Conservation (phyloP, 202 grass and related monocot species). For the Zoysia matrella region DNA sequence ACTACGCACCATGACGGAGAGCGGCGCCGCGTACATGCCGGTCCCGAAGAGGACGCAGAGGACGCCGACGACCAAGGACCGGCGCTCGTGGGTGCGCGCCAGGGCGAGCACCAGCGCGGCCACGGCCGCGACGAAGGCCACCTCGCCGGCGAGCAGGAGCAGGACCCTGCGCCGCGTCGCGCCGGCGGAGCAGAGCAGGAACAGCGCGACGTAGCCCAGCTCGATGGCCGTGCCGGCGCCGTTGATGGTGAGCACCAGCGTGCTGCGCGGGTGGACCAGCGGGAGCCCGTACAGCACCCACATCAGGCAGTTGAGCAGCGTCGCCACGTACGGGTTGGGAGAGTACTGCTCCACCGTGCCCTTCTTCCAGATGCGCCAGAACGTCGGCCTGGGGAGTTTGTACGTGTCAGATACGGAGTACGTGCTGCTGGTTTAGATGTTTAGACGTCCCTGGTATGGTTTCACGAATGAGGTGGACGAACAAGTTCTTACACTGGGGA, state of each 20-base stretch:
- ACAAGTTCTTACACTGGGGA: slow-evolving; percentile 71
- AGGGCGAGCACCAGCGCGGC: slow-evolving; percentile 56
- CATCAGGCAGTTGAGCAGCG: slow-evolving; percentile 98
- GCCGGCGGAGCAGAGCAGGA: slow-evolving; percentile 69
- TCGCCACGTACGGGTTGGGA: slow-evolving; percentile 73
- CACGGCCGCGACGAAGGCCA: slow-evolving; percentile 55
- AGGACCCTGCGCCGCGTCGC: slow-evolving; percentile 52
- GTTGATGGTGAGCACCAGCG: slow-evolving; percentile 64
- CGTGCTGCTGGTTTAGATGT: not conserved
- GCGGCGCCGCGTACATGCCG: slow-evolving; percentile 45
- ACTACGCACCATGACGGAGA: slow-evolving; percentile 82
- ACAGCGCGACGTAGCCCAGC: slow-evolving; percentile 72
- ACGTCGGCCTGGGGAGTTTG: slow-evolving; percentile 68
- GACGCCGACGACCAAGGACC: slow-evolving; percentile 79
- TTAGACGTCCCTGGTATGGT: not conserved
- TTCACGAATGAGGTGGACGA: not conserved
- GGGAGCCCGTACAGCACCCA: slow-evolving; percentile 92
- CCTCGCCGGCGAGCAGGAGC: slow-evolving; percentile 53
- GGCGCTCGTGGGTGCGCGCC: slow-evolving; percentile 53
- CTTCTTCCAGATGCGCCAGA: slow-evolving; percentile 79
- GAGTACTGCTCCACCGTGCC: slow-evolving; percentile 86
- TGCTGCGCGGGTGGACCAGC: slow-evolving; percentile 80
- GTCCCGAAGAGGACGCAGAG: slow-evolving; percentile 77
- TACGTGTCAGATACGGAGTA: not conserved
- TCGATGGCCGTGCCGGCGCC: slow-evolving; percentile 52